phyloP scores from a whole-genome alignment of 306 rosid species.

The Gynostemma pentaphyllum region DNA sequence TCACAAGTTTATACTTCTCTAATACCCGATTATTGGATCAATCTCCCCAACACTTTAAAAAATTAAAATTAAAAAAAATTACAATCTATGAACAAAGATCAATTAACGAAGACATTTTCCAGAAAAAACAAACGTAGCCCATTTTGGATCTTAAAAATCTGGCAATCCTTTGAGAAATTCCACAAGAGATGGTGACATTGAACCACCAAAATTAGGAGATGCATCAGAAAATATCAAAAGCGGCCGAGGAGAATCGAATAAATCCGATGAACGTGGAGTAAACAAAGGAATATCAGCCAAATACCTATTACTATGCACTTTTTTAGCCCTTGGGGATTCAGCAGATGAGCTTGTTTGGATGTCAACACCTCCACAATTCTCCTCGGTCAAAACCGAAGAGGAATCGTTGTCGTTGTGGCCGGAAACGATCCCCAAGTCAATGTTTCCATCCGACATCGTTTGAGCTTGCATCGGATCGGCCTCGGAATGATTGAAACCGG shows the following conservation, averaged over 20 bases:
- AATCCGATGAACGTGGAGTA: constrained; percentile 45
- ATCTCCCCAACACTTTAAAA: not conserved
- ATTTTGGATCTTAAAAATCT: not conserved
- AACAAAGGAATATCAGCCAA: constrained; percentile 47
- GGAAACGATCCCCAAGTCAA: not conserved
- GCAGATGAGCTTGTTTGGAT: not conserved
- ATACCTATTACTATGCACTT: not conserved
- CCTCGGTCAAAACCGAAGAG: constrained; percentile 15
- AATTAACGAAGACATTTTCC: not conserved
- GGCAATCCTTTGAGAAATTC: constrained; percentile 48
- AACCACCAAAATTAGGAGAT: constrained; percentile 27
- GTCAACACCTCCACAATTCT: not conserved
- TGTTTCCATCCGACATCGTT: not conserved
- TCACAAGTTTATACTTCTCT: not conserved
- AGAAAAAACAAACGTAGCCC: not conserved
- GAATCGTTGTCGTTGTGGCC: not conserved
- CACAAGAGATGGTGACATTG: constrained; percentile 54
- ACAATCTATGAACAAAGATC: not conserved
- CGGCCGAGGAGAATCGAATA: constrained; percentile 29
- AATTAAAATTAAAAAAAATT: not conserved
- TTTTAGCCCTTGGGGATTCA: not conserved
- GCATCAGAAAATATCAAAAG: constrained; percentile 22
- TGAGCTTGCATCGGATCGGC: not conserved
- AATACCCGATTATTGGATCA: not conserved
- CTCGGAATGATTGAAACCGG: constrained; percentile 33